These are phyloP conservation scores for Termitomyces sp. DNA, from an alignment of 768 basidiomycete species.

Conservation along the genomic window DNA sequence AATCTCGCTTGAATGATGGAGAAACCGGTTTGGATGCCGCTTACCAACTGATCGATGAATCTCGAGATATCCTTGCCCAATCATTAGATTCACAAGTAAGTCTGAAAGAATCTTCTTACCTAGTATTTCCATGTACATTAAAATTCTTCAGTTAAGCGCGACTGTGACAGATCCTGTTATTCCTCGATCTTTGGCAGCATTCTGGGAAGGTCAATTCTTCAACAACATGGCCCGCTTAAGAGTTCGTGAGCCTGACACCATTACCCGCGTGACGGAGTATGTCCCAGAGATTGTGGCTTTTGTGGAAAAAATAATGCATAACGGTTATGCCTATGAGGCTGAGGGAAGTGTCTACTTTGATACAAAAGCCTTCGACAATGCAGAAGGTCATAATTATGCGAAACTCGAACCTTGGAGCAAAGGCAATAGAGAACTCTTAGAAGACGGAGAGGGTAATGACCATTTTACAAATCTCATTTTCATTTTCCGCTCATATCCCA, in stretches of 20 bases:
- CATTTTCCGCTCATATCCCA: constrained; percentile 3
- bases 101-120: constrained; percentile 4
- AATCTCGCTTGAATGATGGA: constrained; percentile 36
- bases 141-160: constrained; percentile 53
- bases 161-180: constrained; percentile 86
- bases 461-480: neutral
- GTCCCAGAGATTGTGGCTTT: constrained; percentile 92
- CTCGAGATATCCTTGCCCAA: constrained; percentile 72
- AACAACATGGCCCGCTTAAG: constrained; percentile 87
- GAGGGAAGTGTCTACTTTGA: constrained; percentile 92
- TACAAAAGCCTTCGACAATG: constrained; percentile 74
- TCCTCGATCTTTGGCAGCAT: constrained; percentile 74
- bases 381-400: constrained; percentile 79
- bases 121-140: neutral
- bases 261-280: constrained; percentile 96
- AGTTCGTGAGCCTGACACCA: constrained; percentile 82
- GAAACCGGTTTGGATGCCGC: constrained; percentile 41
- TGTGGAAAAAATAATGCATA: constrained; percentile 78
- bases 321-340: constrained; percentile 72
- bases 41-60: constrained; percentile 60
- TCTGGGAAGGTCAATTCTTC: constrained; percentile 91
- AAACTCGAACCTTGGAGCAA: constrained; percentile 97
- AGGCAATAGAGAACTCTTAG: constrained; percentile 84
- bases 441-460: constrained; percentile 83
- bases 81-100: constrained; percentile 73